phyloP scores from a whole-genome alignment of 805 yeast genomes.

The Monosporozyma aquatica region DNA sequence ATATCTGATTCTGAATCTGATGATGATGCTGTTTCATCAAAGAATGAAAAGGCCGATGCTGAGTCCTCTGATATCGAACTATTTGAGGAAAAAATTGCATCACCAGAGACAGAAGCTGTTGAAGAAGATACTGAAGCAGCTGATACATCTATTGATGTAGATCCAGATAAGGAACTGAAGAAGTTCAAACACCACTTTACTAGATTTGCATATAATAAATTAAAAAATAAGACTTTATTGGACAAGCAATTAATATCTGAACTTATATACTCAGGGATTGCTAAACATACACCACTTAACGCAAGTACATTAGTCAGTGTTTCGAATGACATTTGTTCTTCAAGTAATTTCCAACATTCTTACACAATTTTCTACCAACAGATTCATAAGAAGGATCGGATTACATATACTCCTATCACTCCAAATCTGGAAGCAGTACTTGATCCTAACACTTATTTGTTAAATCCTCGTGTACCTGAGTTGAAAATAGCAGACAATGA shows the following conservation, averaged over 20 bases:
- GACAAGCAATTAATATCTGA: slow-evolving; percentile 8
- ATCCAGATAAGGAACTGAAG: slow-evolving; percentile 7
- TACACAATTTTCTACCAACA: slow-evolving; percentile 21
- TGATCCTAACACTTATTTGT: neutral
- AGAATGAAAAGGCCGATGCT: neutral
- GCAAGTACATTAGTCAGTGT: slow-evolving; percentile 14
- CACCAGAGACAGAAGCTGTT: neutral
- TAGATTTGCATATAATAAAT: slow-evolving; percentile 7
- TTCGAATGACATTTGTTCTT: slow-evolving; percentile 26
- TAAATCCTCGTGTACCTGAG: too few relatives aligned
- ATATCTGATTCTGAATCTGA: slow-evolving; percentile 10
- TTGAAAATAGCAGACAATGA: too few relatives aligned
- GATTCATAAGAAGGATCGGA: slow-evolving; percentile 16
- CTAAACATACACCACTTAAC: slow-evolving; percentile 15
- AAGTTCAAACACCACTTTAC: slow-evolving; percentile 14
- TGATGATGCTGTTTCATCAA: neutral
- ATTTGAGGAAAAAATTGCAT: neutral
- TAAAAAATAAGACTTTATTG: slow-evolving; percentile 7
- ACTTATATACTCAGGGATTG: slow-evolving; percentile 18
- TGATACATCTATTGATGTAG: neutral
- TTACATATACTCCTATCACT: slow-evolving; percentile 8
- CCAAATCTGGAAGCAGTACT: neutral
- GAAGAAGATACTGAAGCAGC: neutral
- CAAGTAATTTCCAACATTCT: slow-evolving; percentile 20
- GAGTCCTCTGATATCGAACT: neutral